Conservation (phyloP, 306 rosid genomes). For the Ormosia semicastrata region DNA sequence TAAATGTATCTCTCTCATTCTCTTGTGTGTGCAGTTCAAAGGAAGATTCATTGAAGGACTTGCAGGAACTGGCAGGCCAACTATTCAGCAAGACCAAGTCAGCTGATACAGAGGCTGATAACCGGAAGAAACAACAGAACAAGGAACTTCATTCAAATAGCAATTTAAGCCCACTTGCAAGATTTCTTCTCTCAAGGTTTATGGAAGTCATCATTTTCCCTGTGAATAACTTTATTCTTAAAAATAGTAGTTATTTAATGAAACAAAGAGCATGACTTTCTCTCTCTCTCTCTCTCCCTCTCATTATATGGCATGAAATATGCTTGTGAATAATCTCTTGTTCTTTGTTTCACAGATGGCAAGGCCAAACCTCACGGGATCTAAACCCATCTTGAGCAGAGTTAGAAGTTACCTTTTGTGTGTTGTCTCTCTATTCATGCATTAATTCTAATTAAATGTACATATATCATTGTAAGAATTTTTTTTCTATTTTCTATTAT, state of each 20-base stretch:
- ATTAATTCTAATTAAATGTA: slow-evolving; percentile 62
- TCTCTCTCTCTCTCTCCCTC: neutral
- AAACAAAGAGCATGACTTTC: neutral
- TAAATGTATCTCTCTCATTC: neutral
- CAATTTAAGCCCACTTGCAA: slow-evolving; percentile 89
- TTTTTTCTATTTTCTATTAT: slow-evolving; percentile 30
- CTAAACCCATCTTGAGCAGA: slow-evolving; percentile 61
- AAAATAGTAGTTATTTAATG: neutral
- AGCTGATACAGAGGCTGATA: slow-evolving; percentile 51
- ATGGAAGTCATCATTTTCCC: slow-evolving; percentile 28
- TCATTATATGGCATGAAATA: neutral
- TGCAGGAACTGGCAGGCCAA: slow-evolving; percentile 68
- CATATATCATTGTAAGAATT: slow-evolving; percentile 69
- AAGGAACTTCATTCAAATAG: slow-evolving; percentile 66
- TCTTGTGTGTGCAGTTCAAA: slow-evolving; percentile 58
- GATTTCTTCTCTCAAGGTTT: slow-evolving; percentile 97
- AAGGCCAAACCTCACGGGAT: slow-evolving; percentile 85
- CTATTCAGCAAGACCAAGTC: slow-evolving; percentile 53
- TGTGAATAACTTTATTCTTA: neutral
- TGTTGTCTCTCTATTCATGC: slow-evolving; percentile 39
- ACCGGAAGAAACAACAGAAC: slow-evolving; percentile 60
- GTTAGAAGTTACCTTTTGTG: slow-evolving; percentile 33
- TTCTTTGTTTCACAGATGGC: slow-evolving; percentile 80
- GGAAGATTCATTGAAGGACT: slow-evolving; percentile 77
- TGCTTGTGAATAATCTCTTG: slow-evolving; percentile 19